phyloP scores from a whole-genome alignment of 768 basidiomycete species.

The Tremella yokohamensis region DNA sequence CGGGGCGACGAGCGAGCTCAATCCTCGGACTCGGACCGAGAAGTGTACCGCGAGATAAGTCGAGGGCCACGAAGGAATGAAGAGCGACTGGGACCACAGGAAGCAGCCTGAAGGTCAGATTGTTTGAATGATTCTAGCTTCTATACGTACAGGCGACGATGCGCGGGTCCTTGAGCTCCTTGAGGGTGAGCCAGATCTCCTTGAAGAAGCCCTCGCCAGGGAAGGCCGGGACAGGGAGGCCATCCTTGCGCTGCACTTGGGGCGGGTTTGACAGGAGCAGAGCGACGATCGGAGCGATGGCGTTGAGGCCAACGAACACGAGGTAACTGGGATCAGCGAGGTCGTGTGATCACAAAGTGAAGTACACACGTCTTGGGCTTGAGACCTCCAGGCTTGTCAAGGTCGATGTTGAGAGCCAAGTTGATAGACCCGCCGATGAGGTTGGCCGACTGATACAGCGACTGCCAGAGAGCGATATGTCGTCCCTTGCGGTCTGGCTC shows the following conservation, averaged over 20 bases:
- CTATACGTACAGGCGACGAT: constrained; percentile 8
- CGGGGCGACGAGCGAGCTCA: constrained; percentile 15
- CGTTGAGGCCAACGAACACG: constrained; percentile 17
- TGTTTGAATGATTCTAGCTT: not conserved
- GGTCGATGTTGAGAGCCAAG: constrained; percentile 19
- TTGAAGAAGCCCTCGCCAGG: constrained; percentile 16
- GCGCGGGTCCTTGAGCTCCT: constrained; percentile 11
- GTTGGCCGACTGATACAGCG: constrained; percentile 9
- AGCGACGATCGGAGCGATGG: constrained; percentile 14
- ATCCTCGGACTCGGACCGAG: constrained; percentile 17
- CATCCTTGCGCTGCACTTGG: constrained; percentile 20
- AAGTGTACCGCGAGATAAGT: constrained; percentile 6
- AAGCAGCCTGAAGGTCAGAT: constrained; percentile 4
- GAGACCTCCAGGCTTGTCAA: constrained; percentile 13
- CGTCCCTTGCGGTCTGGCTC: constrained; percentile 16
- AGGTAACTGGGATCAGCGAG: constrained; percentile 3
- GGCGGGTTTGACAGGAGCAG: constrained; percentile 17
- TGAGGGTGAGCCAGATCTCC: constrained; percentile 16
- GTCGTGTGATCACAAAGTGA: not conserved
- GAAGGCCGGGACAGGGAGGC: constrained; percentile 14
- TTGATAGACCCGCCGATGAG: constrained; percentile 19
- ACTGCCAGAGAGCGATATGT: constrained; percentile 17
- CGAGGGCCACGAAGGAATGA: constrained; percentile 15
- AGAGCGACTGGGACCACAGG: constrained; percentile 16
- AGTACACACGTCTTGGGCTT: constrained; percentile 10